phyloP scores from a whole-genome alignment of 495 filamentous ascomycete species.

The Aspergillus taichungensis region DNA sequence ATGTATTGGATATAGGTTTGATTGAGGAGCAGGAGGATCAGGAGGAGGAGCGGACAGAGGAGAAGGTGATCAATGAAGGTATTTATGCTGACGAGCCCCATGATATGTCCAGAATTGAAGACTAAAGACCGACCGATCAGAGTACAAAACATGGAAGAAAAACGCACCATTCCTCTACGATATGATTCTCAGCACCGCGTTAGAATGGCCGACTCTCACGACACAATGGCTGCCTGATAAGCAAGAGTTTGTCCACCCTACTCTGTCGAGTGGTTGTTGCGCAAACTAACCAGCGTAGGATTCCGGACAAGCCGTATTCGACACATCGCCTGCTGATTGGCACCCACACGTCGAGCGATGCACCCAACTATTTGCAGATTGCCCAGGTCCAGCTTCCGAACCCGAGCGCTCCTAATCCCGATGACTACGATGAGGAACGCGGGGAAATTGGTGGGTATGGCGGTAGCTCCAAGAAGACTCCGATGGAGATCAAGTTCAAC shows the following conservation, averaged over 20 bases:
- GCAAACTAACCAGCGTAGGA: slow-evolving; percentile 30
- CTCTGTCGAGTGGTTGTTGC: neutral
- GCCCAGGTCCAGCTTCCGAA: slow-evolving; percentile 88
- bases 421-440: slow-evolving; percentile 81
- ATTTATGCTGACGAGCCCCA: slow-evolving; percentile 4
- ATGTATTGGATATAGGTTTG: slow-evolving; percentile 12
- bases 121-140: slow-evolving; percentile 34
- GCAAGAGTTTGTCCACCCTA: slow-evolving; percentile 53
- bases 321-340: slow-evolving; percentile 86
- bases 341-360: slow-evolving; percentile 83
- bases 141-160: slow-evolving; percentile 99
- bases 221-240: slow-evolving; percentile 98
- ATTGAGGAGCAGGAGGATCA: slow-evolving; percentile 46
- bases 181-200: slow-evolving; percentile 83
- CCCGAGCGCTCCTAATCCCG: slow-evolving; percentile 57
- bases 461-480: slow-evolving; percentile 50
- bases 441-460: slow-evolving; percentile 94
- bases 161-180: slow-evolving; percentile 98
- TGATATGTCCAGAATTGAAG: neutral
- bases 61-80: slow-evolving; percentile 95
- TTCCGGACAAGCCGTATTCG: slow-evolving; percentile 77
- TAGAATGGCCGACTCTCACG: slow-evolving; percentile 97
- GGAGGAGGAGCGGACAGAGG: slow-evolving; percentile 64
- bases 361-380: slow-evolving; percentile 90
- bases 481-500: slow-evolving; percentile 69